Evolutionary conservation across 768 basidiomycete genomes (phyloP).

Genomic region (Boletus huronensis): DNA sequence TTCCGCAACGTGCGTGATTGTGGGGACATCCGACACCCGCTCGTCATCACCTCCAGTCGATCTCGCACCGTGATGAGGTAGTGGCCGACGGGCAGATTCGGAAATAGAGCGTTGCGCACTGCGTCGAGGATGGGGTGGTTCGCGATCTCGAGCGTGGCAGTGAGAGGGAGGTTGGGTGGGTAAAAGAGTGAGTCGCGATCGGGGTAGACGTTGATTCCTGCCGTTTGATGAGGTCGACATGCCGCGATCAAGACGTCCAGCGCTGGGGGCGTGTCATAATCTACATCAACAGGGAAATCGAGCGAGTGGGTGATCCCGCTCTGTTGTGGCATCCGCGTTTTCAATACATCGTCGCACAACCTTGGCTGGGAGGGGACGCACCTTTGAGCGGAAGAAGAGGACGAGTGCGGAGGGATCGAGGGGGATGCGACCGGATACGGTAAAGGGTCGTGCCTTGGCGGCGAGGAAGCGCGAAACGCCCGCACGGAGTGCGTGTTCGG

Average conservation of each 20-base stretch:
- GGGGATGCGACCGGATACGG: constrained; percentile 65
- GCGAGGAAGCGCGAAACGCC: constrained; percentile 53
- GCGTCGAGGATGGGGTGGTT: constrained; percentile 83
- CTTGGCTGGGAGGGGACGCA: constrained; percentile 25
- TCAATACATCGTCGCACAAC: neutral
- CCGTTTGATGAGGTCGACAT: constrained; percentile 61
- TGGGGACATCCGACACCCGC: constrained; percentile 54
- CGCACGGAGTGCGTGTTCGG: constrained; percentile 51
- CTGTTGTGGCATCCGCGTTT: constrained; percentile 33
- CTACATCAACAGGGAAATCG: constrained; percentile 78
- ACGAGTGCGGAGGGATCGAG: constrained; percentile 64
- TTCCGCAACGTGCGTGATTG: constrained; percentile 52
- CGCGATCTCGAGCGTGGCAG: constrained; percentile 72
- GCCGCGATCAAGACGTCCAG: constrained; percentile 75
- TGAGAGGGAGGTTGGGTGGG: constrained; percentile 68
- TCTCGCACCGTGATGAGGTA: constrained; percentile 68
- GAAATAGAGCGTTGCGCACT: constrained; percentile 68
- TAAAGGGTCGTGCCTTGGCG: constrained; percentile 60
- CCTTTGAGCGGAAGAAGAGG: constrained; percentile 80
- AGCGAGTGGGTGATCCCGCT: constrained; percentile 76
- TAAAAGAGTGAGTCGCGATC: constrained; percentile 69
- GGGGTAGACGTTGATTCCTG: constrained; percentile 48
- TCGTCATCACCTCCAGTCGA: constrained; percentile 63
- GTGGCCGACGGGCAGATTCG: constrained; percentile 61
- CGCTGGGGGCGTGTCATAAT: constrained; percentile 70